phyloP scores from a whole-genome alignment of 2,329 filamentous ascomycete species.

The Trichoderma koningii region DNA sequence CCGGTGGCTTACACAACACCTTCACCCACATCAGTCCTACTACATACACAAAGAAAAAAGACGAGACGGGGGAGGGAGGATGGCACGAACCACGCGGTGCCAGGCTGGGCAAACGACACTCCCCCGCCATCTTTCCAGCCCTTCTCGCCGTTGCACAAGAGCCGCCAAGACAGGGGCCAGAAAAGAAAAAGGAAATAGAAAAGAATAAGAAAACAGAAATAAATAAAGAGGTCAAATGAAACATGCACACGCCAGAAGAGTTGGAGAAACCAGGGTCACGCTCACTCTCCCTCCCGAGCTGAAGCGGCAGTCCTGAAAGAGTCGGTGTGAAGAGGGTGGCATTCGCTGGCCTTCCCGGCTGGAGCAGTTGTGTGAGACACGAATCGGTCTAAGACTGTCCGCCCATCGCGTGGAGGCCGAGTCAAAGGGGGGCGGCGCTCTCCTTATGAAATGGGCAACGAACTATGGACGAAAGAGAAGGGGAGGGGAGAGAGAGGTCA shows the following conservation, averaged over 20 bases:
- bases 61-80: not conserved
- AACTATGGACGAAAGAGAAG: not conserved
- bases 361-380: slow-evolving; percentile 19
- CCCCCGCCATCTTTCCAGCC: slow-evolving; percentile 5
- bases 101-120: not conserved
- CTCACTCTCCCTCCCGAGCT: not conserved
- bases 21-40: not conserved
- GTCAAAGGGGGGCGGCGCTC: not conserved
- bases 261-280: slow-evolving; percentile 10
- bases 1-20: not conserved
- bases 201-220: not conserved
- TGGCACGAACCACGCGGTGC: not conserved
- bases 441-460: too few species aligned
- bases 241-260: not conserved
- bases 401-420: slow-evolving; percentile 20
- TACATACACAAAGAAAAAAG: not conserved
- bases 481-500: not conserved
- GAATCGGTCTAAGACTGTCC: slow-evolving; percentile 7
- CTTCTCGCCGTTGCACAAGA: slow-evolving; percentile 1
- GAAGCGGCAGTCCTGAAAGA: slow-evolving; percentile 19
- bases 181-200: not conserved
- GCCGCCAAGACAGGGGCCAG: slow-evolving; percentile 15
- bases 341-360: not conserved
- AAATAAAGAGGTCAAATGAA: not conserved
- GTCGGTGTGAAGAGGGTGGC: slow-evolving; percentile 18